Evolutionary conservation across 2,329 filamentous ascomycete genomes (phyloP), one percentile per base, ranked within the genome.

Genomic region (Basipetospora chlamydospora): DNA sequence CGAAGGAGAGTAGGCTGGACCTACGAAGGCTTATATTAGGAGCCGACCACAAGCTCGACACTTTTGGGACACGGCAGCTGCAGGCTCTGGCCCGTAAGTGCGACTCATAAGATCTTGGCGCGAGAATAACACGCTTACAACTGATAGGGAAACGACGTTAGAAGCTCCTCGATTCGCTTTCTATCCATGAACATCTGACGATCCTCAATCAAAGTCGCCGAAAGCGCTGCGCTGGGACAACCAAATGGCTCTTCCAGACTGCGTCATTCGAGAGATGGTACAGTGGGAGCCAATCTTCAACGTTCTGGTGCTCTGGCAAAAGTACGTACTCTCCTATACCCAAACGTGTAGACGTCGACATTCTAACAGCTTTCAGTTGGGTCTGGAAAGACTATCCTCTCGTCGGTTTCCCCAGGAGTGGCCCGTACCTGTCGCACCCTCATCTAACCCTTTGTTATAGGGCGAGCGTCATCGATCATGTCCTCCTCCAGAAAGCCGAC

Each of bases 141-240:
- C 22, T 7, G 22, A 6, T 25, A 35, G 20, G 38, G 39, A 41
- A 46, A 18, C 36, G 33, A 28, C 44, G 37, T 5, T 45, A 52
- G 10, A 33, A 37, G 21, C 41, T 58, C 3, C 42, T 59, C 0
- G 43, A 53, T 4, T 41, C 37, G 0, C 39, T 59, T 4, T 57
- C 46, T 3, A 36, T 41, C 1, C 39, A 55, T 35, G 42, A 53
- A 13, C 45, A 50, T 23, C 6, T 46, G 0, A 45, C 38, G 2
- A 35, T 44, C 2, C 44, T 53, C 1, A 51, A 48, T n/a, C 44
- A 53, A 22, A 49, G 42, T 13, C 44, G 47, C 7, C 42, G 47
- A 2, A 55, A 51, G 16, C 46, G 52, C 1, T 45, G 47, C 9
- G 30, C 39, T 2, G 39, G 42, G 11, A 57, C 52, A 3, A 44